Evolutionary conservation across 495 filamentous ascomycete genomes (phyloP).

Genomic region (Tuber microsphaerosporum): DNA sequence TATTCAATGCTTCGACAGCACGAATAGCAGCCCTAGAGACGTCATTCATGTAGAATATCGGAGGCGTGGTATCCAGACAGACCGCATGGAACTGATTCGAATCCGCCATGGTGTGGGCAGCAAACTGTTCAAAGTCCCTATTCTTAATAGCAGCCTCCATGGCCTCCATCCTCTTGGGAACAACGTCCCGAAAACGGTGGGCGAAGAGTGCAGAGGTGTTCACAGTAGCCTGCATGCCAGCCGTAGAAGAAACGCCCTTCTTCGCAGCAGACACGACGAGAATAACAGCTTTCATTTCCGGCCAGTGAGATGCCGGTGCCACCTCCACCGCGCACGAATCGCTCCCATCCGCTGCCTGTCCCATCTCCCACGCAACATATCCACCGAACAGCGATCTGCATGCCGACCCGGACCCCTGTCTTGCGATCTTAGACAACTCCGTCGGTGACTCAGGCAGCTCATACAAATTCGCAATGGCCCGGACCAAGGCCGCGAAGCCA

Average conservation of each 20-base stretch:
- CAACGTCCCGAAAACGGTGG: conserved; percentile 61
- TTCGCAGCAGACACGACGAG: conserved; percentile 86
- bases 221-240: conserved; percentile 95
- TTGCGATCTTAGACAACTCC: conserved; percentile 77
- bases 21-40: conserved; percentile 74
- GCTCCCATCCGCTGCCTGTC: conserved; percentile 61
- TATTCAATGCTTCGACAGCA: conserved; percentile 82
- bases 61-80: conserved; percentile 88
- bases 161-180: conserved; percentile 73
- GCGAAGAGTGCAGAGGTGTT: conserved; percentile 74
- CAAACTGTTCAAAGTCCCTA: conserved; percentile 79
- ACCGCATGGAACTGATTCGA: conserved; percentile 94
- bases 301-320: conserved; percentile 81
- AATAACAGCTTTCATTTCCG: conserved; percentile 83
- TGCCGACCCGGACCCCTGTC: conserved; percentile 92
- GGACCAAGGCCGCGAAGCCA: conserved; percentile 88
- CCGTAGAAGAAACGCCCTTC: conserved; percentile 85
- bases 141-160: conserved; percentile 76
- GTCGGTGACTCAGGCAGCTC: conserved; percentile 66
- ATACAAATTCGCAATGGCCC: conserved; percentile 88
- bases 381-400: conserved; percentile 88
- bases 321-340: conserved; percentile 83
- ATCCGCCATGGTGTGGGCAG: conserved; percentile 85
- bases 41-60: conserved; percentile 98
- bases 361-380: conserved; percentile 88